phyloP scores from a whole-genome alignment of 2,329 filamentous ascomycete genomes.

The Penicillium sp. region DNA sequence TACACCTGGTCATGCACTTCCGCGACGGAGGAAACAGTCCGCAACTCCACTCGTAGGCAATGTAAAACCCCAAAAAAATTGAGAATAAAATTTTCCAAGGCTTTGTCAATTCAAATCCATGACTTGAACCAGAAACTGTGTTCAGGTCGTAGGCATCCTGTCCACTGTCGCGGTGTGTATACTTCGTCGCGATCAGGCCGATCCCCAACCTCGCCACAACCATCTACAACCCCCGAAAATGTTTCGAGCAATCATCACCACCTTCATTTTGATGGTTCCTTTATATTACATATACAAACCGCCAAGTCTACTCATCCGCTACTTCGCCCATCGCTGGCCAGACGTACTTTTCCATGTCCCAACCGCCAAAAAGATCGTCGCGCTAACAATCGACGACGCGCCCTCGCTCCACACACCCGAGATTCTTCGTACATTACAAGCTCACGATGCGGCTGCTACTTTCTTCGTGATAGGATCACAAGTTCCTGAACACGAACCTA shows the following conservation, averaged over 20 bases:
- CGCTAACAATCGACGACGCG: conserved; percentile 84
- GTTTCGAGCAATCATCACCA: conserved; percentile 40
- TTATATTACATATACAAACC: conserved; percentile 81
- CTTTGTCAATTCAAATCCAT: too few relatives aligned
- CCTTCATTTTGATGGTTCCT: conserved; percentile 31
- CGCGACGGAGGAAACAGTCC: too few relatives aligned
- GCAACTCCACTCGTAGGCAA: too few relatives aligned
- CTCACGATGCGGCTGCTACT: conserved; percentile 71
- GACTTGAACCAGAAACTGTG: too few relatives aligned
- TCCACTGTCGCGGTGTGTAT: too few relatives aligned
- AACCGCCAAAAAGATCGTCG: conserved; percentile 66
- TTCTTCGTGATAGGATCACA: conserved; percentile 89
- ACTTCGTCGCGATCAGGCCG: too few relatives aligned
- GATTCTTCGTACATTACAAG: conserved; percentile 68
- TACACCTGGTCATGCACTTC: too few relatives aligned
- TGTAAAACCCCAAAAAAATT: too few relatives aligned
- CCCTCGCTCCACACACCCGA: conserved; percentile 71
- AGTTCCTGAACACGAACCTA: conserved; percentile 58
- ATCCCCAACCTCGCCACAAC: background rate
- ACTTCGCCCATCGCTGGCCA: conserved; percentile 71
- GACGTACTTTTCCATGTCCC: conserved; percentile 75
- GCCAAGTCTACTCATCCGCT: conserved; percentile 68
- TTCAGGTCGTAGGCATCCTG: too few relatives aligned
- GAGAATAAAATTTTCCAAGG: too few relatives aligned
- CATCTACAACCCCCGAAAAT: conserved; percentile 17